Evolutionary conservation across 768 basidiomycete genomes (phyloP), one percentile per base, ranked within the genome.

Genomic region (Favolaschia claudopus): DNA sequence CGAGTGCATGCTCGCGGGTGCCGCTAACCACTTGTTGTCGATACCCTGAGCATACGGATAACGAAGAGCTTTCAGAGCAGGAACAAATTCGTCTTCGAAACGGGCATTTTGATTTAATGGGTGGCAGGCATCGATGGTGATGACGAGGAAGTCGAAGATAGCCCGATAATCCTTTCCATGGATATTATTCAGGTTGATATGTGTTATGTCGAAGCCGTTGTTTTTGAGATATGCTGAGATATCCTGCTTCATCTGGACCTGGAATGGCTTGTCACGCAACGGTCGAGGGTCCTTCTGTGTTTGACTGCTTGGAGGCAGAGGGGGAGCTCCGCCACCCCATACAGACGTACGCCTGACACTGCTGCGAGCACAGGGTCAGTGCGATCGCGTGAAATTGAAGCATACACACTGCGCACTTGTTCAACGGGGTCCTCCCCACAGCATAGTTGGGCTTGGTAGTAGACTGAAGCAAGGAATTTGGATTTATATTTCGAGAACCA

Each of bases 1-100:
- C n/a, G 90, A 88, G 74, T 93, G 91, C 79, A 91, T 89, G 51
- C 89, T 90, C 0, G 93, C 96, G 0, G 95, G 92, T 2, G 95
- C 89, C 8, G 89, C 89, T 5, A 99, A 74, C 83, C 92, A 93
- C 63, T 92, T 95, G 48, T 88, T 87, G 64, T 94, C 92, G 17
- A 98, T 83, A 55, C 85, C 82, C 47, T 88, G 82, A 4, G 87
- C 82, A 57, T 88, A 92, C 0, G 97, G 96, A 74, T 98, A 99
- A 62, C 84, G 82, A 33, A 93, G 73, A 7, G 88, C 84, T 69
- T 86, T 90, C 62, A 99, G 71, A 8, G 91, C 81, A 5, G 82
- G 82, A 13, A 92, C 80, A 63, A 94, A 89, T 65, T 96, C 93
- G 49, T 98, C 95, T 64, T 96, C 95, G 46, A 85, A 80, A n/a